These are phyloP conservation scores for Thinopyrum elongatum DNA, from an alignment of 176 grass and related monocot genomes.

Conservation along the genomic window DNA sequence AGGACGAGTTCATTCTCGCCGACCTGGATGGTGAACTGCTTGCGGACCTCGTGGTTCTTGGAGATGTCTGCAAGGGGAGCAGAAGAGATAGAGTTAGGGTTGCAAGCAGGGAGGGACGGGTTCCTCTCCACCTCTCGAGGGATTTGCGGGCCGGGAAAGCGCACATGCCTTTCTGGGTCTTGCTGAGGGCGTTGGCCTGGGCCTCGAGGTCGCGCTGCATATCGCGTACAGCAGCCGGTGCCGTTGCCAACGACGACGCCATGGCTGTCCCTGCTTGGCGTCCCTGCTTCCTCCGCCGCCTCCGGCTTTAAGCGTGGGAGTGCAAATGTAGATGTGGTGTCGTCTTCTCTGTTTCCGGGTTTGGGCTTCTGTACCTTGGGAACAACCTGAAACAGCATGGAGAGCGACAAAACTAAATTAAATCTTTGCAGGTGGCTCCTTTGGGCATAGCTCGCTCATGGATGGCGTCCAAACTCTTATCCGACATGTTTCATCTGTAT, in stretches of 20 bases:
- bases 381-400: slow-evolving; percentile 2
- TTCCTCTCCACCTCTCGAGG: neutral
- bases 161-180: slow-evolving; percentile 83
- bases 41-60: slow-evolving; percentile 97
- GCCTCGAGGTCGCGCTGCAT: slow-evolving; percentile 87
- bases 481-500: neutral
- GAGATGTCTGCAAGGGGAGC: slow-evolving; percentile 60
- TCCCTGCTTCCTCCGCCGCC: neutral
- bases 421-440: neutral
- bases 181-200: slow-evolving; percentile 82
- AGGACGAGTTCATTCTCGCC: slow-evolving; percentile 99
- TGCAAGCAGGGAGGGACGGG: neutral
- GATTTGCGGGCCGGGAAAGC: neutral
- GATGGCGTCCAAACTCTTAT: neutral
- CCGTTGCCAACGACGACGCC: slow-evolving; percentile 47
- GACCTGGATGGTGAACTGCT: slow-evolving; percentile 99
- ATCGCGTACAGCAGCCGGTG: slow-evolving; percentile 60
- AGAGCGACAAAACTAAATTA: neutral
- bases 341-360: neutral
- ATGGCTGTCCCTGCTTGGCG: slow-evolving; percentile 22
- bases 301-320: slow-evolving; percentile 15
- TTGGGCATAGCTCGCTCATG: neutral
- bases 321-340: neutral
- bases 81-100: slow-evolving; percentile 27
- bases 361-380: neutral